phyloP scores from a whole-genome alignment of 2,329 filamentous ascomycete genomes.

The Fusarium nanum region DNA sequence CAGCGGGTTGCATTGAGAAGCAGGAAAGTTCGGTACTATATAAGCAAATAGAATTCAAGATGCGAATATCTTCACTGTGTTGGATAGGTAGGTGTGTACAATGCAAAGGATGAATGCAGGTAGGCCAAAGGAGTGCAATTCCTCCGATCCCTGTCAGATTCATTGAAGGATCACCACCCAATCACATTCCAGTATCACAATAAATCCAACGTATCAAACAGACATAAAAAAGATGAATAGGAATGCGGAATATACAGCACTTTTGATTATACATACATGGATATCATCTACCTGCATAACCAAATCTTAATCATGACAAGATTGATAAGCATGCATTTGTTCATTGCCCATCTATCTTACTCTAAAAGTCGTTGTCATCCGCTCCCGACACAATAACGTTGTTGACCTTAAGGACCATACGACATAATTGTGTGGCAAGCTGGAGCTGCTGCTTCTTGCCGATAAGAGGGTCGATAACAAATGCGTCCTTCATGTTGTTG shows the following conservation, averaged over 20 bases:
- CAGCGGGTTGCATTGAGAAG: background rate
- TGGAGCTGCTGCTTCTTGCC: constrained; percentile 98
- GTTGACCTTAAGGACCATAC: constrained; percentile 98
- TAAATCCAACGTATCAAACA: background rate
- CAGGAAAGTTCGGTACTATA: background rate
- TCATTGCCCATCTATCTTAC: constrained; percentile 37
- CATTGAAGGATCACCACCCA: constrained; percentile 2
- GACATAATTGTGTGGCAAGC: constrained; percentile 94
- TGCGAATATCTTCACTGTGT: background rate
- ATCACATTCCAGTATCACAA: constrained; percentile 7
- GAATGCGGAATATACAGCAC: constrained; percentile 15
- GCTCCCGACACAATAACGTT: constrained; percentile 93
- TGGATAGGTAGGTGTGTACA: background rate
- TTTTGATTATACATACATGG: constrained; percentile 37
- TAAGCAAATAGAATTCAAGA: background rate
- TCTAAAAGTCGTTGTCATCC: constrained; percentile 88
- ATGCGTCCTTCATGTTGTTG: constrained; percentile 98
- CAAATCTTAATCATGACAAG: constrained; percentile 40
- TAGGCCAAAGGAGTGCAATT: constrained; percentile 25
- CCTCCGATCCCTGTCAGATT: constrained; percentile 18
- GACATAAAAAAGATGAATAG: background rate
- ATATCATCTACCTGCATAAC: constrained; percentile 39
- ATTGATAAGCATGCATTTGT: constrained; percentile 38
- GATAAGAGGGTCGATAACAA: constrained; percentile 98
- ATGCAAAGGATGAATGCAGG: background rate